Percentiles rank a stretch among this genome's conserved stretches.
Conservation (phyloP, 495 filamentous ascomycete species). For the Aspergillus funiculosus region DNA sequence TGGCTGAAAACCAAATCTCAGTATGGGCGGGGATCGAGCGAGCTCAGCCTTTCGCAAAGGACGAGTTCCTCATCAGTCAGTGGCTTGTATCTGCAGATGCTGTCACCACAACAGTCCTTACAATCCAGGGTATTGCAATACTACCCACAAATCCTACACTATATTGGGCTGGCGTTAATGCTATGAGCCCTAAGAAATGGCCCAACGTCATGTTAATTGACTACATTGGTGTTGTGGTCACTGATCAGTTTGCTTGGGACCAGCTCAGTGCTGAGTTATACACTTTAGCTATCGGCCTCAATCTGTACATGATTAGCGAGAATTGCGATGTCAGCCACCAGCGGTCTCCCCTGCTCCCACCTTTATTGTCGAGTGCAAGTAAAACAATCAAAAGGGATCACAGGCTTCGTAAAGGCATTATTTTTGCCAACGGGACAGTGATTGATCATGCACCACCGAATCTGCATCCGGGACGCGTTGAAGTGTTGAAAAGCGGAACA, state of each 20-base stretch:
- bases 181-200: conserved; percentile 10
- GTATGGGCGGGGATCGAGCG: conserved; percentile 6
- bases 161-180: conserved; percentile 12
- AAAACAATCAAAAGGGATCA: neutral
- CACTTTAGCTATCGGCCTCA: conserved; percentile 9
- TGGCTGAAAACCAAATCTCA: conserved; percentile 10
- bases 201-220: conserved; percentile 11
- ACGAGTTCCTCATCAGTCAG: conserved; percentile 10
- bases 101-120: conserved; percentile 5
- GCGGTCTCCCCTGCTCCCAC: conserved; percentile 5
- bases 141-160: conserved; percentile 8
- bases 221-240: conserved; percentile 8
- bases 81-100: conserved; percentile 13
- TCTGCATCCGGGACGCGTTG: conserved; percentile 6
- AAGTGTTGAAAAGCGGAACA: conserved; percentile 8
- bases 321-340: conserved; percentile 12
- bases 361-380: neutral
- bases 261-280: conserved; percentile 13
- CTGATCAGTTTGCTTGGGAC: conserved; percentile 10
- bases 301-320: conserved; percentile 12
- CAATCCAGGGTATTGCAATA: conserved; percentile 9
- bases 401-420: conserved; percentile 8
- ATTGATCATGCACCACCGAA: neutral
- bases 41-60: conserved; percentile 1
- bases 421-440: conserved; percentile 13